Conservation (phyloP, 495 filamentous ascomycete genomes). For the Penicillium silybi region DNA sequence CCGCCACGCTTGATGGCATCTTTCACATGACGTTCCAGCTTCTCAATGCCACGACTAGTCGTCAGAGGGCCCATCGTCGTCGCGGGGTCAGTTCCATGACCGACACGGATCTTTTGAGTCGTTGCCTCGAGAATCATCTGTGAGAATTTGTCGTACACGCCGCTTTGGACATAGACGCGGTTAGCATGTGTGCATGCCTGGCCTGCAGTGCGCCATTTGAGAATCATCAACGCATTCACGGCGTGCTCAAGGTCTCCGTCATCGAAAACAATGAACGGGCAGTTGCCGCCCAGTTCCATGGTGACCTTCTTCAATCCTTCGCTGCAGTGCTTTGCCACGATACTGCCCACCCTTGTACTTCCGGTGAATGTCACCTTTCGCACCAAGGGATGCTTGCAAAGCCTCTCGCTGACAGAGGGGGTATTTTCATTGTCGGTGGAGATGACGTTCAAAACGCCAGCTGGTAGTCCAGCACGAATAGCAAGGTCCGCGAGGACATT, state of each 20-base stretch:
- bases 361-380: slow-evolving; percentile 67
- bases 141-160: slow-evolving; percentile 2
- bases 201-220: slow-evolving; percentile 53
- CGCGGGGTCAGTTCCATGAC: background rate
- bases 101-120: slow-evolving; percentile 1
- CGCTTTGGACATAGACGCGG: slow-evolving; percentile 54
- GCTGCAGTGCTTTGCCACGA: slow-evolving; percentile 45
- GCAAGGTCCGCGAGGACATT: slow-evolving; percentile 55
- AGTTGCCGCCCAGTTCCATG: slow-evolving; percentile 65
- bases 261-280: slow-evolving; percentile 63
- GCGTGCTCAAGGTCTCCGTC: slow-evolving; percentile 58
- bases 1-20: slow-evolving; percentile 18
- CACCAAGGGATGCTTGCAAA: slow-evolving; percentile 54
- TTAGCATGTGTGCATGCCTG: slow-evolving; percentile 63
- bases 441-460: slow-evolving; percentile 57
- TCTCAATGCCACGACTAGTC: slow-evolving; percentile 15
- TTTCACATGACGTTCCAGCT: slow-evolving; percentile 9
- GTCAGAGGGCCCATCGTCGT: slow-evolving; percentile 6
- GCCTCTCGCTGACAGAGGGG: slow-evolving; percentile 48
- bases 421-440: slow-evolving; percentile 55
- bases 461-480: slow-evolving; percentile 54
- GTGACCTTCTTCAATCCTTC: slow-evolving; percentile 49
- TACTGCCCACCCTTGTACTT: slow-evolving; percentile 47
- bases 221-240: slow-evolving; percentile 40
- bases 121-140: background rate